A percentile compares a stretch with the other conserved stretches of the same genome.
Evolutionary conservation across 169 alveolate genomes (phyloP).

Genomic region (Plasmodium billcollinsi): DNA sequence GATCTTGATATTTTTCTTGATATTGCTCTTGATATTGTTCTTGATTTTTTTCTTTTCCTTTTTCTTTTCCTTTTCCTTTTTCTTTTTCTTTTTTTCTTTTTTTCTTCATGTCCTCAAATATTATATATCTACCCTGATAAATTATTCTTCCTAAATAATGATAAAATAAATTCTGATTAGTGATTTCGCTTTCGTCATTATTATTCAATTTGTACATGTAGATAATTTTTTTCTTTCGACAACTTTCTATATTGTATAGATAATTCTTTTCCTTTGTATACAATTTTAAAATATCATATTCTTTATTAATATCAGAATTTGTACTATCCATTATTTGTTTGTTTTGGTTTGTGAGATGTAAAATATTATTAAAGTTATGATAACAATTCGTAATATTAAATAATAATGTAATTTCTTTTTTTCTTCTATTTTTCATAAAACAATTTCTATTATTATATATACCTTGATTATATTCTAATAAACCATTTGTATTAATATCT

Average conservation of each 20-base stretch:
- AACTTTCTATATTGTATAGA: slow-evolving; percentile 54
- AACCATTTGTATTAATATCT: neutral
- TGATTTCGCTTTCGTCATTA: slow-evolving; percentile 45
- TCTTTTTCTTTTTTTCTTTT: neutral
- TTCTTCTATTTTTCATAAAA: neutral
- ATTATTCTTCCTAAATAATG: slow-evolving; percentile 32
- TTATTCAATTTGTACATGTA: slow-evolving; percentile 12
- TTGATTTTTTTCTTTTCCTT: no score
- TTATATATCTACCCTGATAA: slow-evolving; percentile 3
- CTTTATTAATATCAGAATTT: neutral
- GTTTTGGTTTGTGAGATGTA: no score
- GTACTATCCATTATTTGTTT: no score
- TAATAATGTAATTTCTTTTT: neutral
- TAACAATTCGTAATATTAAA: no score
- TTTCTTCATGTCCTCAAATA: slow-evolving; percentile 1
- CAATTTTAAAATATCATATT: slow-evolving; percentile 46
- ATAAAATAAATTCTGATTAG: slow-evolving; percentile 39
- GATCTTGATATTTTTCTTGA: no score
- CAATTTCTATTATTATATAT: neutral
- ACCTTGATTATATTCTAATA: neutral
- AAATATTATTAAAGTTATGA: no score
- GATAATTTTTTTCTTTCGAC: slow-evolving; percentile 32
- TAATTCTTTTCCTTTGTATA: slow-evolving; percentile 22
- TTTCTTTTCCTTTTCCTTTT: neutral
- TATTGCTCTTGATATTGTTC: neutral